These are phyloP conservation scores for Suillus ampliporus DNA, from an alignment of 768 basidiomycete species.

Conservation along the genomic window DNA sequence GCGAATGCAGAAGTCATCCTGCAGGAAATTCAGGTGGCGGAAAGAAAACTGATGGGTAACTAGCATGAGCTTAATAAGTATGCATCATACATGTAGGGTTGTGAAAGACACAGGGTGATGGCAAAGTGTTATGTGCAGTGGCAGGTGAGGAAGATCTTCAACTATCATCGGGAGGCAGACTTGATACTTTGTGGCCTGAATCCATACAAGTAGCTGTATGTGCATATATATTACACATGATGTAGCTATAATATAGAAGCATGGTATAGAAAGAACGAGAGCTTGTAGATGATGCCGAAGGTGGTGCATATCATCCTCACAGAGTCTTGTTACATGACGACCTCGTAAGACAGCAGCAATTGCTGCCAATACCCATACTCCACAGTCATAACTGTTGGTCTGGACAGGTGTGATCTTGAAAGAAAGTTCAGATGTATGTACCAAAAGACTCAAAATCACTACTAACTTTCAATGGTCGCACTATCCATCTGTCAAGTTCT, in stretches of 20 bases:
- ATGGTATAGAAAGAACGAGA: constrained; percentile 10
- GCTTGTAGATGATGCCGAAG: constrained; percentile 16
- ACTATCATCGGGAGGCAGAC: neutral
- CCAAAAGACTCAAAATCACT: neutral
- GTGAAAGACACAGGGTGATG: constrained; percentile 3
- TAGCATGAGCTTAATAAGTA: neutral
- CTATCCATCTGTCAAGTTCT: constrained; percentile 13
- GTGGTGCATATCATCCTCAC: constrained; percentile 21
- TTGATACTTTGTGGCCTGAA: neutral
- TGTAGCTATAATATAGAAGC: neutral
- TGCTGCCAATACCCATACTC: constrained; percentile 30
- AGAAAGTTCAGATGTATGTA: neutral
- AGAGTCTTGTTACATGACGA: constrained; percentile 12
- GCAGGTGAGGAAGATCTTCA: neutral
- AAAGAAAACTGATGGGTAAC: neutral
- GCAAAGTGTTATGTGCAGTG: constrained; percentile 8
- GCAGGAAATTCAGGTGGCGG: neutral
- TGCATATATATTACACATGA: neutral
- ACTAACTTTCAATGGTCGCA: constrained; percentile 7
- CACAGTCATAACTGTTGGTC: constrained; percentile 27
- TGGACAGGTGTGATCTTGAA: constrained; percentile 14
- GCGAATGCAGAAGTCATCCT: neutral
- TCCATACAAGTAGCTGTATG: neutral
- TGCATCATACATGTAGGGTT: neutral
- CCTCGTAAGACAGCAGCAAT: constrained; percentile 27